Evolutionary conservation across 495 filamentous ascomycete genomes (phyloP).

Genomic region (Entonaema liquescens): DNA sequence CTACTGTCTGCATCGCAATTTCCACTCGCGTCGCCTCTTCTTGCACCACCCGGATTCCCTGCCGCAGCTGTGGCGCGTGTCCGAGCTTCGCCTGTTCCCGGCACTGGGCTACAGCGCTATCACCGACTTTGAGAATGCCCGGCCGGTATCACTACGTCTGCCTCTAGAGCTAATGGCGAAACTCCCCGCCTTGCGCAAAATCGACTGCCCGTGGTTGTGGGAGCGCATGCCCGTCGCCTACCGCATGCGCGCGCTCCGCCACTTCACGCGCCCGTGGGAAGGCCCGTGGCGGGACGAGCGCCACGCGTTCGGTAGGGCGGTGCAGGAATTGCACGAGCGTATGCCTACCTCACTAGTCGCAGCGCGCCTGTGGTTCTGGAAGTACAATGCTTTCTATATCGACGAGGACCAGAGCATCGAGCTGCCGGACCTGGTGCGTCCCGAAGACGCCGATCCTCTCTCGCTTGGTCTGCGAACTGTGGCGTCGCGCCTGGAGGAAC

Average conservation of each 20-base stretch:
- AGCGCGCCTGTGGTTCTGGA: slow-evolving; percentile 42
- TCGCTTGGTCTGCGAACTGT: slow-evolving; percentile 39
- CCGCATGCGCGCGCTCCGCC: slow-evolving; percentile 22
- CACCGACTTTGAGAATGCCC: slow-evolving; percentile 20
- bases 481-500: slow-evolving; percentile 30
- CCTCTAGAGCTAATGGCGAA: slow-evolving; percentile 32
- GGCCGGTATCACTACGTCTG: slow-evolving; percentile 34
- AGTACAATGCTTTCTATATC: slow-evolving; percentile 11
- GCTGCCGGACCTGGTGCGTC: slow-evolving; percentile 38
- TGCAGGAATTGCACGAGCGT: slow-evolving; percentile 19
- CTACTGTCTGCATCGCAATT: slow-evolving; percentile 38
- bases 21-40: slow-evolving; percentile 38
- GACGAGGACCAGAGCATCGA: slow-evolving; percentile 36
- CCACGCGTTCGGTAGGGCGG: slow-evolving; percentile 36
- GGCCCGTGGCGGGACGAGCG: slow-evolving; percentile 43
- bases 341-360: slow-evolving; percentile 32
- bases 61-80: slow-evolving; percentile 28
- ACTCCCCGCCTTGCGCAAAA: slow-evolving; percentile 32
- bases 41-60: slow-evolving; percentile 29
- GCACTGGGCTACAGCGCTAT: background rate
- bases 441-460: slow-evolving; percentile 35
- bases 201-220: slow-evolving; percentile 42
- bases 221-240: slow-evolving; percentile 37
- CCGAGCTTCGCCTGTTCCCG: slow-evolving; percentile 32
- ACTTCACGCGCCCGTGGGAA: slow-evolving; percentile 38